Evolutionary conservation across 768 basidiomycete genomes (phyloP), one percentile per base, ranked within the genome.

Genomic region (Lactarius evosmus): DNA sequence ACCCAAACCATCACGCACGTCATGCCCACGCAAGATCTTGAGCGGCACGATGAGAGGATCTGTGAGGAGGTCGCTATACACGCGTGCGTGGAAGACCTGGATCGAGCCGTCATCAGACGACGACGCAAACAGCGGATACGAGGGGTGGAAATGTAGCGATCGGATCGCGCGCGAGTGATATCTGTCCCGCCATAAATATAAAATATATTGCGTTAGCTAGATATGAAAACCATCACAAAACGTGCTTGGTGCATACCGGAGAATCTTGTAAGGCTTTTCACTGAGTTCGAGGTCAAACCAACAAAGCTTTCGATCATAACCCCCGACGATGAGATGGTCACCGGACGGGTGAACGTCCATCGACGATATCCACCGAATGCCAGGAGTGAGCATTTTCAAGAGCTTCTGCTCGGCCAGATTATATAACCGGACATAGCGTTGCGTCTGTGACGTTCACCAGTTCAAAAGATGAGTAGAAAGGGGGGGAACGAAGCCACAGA

Each of bases 231-330:
- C 17, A n/a, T 34, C 29, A 61, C 52, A 50, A 40, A 62, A 63
- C 58, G 63, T 44, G 44, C 51, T 32, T 57, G 41, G 75, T 82
- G 69, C 74, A 93, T 60, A 60, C 94, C 93, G 85, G 70, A 99
- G 78, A 60, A 97, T 86, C 78, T 97, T 98, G 83, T 96, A 99
- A 1, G 97, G 97, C 74, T 96, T 97, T 67, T 92, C 89, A 69
- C 89, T 93, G 60, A 99, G 85, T 72, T 98, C 97, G 68, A 99
- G 80, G 78, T 99, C 97, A 75, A 98, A 98, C 97, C 97, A 99
- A 74, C 94, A 95, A 17, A 99, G 78, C 75, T 98, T 97, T 69
- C 91, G 88, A 78, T 99, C 97, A 75, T 98, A 98, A 53, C 93
- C 93, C 63, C 97, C 97, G 56, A 99, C 92, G 66, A 99, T 93